Evolutionary conservation across 148 eudicot genomes (phyloP).

Genomic region (Dianthus caryophyllus): DNA sequence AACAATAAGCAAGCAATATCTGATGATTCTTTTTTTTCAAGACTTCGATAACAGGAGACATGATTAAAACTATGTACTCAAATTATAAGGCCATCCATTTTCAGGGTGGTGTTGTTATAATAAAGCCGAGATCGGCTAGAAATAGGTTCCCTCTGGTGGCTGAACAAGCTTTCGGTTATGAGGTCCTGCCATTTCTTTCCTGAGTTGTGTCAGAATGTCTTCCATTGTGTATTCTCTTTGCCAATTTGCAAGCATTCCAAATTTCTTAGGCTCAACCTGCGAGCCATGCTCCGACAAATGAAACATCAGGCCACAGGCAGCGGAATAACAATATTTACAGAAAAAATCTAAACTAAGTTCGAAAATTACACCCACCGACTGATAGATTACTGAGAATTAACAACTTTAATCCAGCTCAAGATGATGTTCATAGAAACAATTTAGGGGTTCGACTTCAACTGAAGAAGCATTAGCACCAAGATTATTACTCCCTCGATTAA

Average conservation of each 20-base stretch:
- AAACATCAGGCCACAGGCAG: neutral
- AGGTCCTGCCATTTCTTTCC: slow-evolving; percentile 53
- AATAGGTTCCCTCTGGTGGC: slow-evolving; percentile 57
- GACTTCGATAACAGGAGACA: slow-evolving; percentile 19
- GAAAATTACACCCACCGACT: neutral
- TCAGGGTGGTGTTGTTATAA: slow-evolving; percentile 6
- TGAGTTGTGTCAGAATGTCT: slow-evolving; percentile 47
- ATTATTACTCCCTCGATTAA: neutral
- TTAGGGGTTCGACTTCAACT: neutral
- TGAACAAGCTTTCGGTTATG: slow-evolving; percentile 57
- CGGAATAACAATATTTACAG: neutral
- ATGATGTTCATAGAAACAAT: too few species aligned
- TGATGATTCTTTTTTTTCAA: slow-evolving; percentile 2
- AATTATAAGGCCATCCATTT: slow-evolving; percentile 22
- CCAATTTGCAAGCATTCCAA: slow-evolving; percentile 56
- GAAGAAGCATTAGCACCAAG: neutral
- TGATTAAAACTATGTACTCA: slow-evolving; percentile 25
- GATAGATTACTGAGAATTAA: neutral
- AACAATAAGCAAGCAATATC: slow-evolving; percentile 19
- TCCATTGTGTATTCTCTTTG: slow-evolving; percentile 57
- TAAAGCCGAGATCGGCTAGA: slow-evolving; percentile 29
- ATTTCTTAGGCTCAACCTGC: slow-evolving; percentile 57
- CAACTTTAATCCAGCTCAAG: too few species aligned
- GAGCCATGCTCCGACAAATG: neutral
- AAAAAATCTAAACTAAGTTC: neutral